Conservation (phyloP, 2,329 filamentous ascomycete genomes). For the Ustulina deusta region DNA sequence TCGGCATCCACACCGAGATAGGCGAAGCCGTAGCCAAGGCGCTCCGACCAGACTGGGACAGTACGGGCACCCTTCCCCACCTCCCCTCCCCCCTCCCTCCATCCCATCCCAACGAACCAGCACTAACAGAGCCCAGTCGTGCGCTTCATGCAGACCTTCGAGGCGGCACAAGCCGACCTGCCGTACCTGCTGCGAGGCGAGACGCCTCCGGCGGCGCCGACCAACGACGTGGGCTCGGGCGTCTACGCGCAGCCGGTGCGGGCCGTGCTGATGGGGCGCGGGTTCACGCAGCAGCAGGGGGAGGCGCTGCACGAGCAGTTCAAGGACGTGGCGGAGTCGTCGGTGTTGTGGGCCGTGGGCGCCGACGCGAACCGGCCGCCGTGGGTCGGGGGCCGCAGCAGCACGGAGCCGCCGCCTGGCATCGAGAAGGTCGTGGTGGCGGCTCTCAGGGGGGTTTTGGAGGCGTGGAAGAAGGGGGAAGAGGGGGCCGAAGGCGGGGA, state of each 20-base stretch:
- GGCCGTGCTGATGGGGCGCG: constrained; percentile 38
- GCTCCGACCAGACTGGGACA: constrained; percentile 38
- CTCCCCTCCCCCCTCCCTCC: background rate
- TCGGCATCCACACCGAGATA: constrained; percentile 39
- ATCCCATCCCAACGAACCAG: background rate
- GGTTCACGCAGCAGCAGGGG: constrained; percentile 36
- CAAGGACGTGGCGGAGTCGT: background rate
- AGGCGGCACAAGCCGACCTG: constrained; percentile 31
- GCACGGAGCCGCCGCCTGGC: constrained; percentile 18
- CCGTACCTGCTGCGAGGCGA: constrained; percentile 34
- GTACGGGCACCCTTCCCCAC: constrained; percentile 16
- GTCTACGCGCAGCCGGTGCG: constrained; percentile 19
- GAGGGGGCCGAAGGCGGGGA: background rate
- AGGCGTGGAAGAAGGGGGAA: constrained; percentile 23
- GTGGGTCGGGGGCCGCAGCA: background rate
- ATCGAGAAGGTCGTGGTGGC: constrained; percentile 13
- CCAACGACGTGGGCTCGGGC: constrained; percentile 35
- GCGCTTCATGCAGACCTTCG: constrained; percentile 37
- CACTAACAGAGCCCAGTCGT: constrained; percentile 30
- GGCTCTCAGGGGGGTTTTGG: constrained; percentile 1
- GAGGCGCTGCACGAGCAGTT: constrained; percentile 18
- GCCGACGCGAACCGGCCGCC: constrained; percentile 11
- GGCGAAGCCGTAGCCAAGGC: constrained; percentile 30
- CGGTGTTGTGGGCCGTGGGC: constrained; percentile 32
- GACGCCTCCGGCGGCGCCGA: constrained; percentile 19